These are phyloP conservation scores for Acanthamoeba divionensis DNA, from an alignment of 208 protist species.

Conservation along the genomic window DNA sequence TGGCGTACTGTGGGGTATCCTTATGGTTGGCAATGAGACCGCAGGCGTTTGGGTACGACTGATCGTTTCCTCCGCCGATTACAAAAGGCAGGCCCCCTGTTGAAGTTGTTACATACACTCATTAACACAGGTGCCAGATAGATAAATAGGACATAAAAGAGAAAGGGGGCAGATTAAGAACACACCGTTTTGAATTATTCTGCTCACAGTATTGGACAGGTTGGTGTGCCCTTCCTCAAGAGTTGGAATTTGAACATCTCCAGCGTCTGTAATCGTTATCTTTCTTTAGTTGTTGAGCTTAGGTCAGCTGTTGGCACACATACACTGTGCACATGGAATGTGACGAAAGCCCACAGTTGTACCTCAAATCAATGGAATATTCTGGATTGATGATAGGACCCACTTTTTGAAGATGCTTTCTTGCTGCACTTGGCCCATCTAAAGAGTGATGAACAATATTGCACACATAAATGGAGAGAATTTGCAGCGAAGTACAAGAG, in stretches of 20 bases:
- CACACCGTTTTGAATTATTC: constrained; percentile 5
- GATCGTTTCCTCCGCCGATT: constrained; percentile 83
- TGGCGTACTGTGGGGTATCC: too few species aligned
- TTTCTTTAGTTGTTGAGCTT: neutral
- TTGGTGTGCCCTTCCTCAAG: constrained; percentile 9
- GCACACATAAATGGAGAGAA: neutral
- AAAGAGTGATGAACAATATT: neutral
- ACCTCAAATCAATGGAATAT: constrained; percentile 68
- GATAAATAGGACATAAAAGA: neutral
- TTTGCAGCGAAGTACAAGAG: constrained; percentile 33
- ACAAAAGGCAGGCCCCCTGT: constrained; percentile 78
- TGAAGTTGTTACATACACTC: constrained; percentile 42
- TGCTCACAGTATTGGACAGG: neutral
- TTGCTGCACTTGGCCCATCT: neutral
- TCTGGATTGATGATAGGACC: constrained; percentile 78
- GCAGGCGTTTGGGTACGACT: constrained; percentile 77
- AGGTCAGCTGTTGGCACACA: neutral
- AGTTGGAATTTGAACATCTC: neutral
- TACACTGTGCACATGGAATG: neutral
- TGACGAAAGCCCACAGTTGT: neutral
- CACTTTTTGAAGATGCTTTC: constrained; percentile 57
- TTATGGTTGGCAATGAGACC: constrained; percentile 73
- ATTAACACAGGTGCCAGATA: neutral
- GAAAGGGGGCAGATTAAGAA: neutral
- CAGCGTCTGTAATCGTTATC: neutral